Conservation (phyloP, 163 green algal species). For the Scenedesmus sp. region DNA sequence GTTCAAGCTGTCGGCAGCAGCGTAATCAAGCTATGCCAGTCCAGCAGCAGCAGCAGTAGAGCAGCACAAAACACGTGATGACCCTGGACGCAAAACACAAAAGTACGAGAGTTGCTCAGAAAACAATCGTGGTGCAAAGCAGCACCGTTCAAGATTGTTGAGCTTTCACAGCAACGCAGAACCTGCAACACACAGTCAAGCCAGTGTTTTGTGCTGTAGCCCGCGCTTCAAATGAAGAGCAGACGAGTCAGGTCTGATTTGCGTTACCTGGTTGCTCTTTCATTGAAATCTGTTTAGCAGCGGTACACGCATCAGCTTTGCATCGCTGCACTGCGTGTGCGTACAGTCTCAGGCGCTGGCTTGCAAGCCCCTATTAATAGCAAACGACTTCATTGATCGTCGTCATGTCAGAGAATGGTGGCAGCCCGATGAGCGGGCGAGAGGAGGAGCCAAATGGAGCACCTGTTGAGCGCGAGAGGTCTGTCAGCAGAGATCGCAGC, state of each 20-base stretch:
- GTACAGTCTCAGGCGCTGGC: not conserved
- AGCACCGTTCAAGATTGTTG: not conserved
- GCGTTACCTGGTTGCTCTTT: not conserved
- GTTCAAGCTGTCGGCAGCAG: not conserved
- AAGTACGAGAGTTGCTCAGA: too few species aligned
- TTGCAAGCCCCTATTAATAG: not conserved
- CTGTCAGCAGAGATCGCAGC: not conserved
- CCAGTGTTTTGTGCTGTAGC: not conserved
- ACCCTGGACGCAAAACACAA: not conserved
- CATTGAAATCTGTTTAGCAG: not conserved
- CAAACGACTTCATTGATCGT: not conserved
- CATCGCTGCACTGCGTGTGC: not conserved
- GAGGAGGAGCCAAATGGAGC: not conserved
- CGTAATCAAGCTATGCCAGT: not conserved
- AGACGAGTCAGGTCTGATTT: not conserved
- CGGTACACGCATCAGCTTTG: not conserved
- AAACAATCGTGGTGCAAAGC: too few species aligned
- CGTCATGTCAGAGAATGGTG: not conserved
- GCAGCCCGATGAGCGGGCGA: not conserved
- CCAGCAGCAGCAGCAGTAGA: not conserved
- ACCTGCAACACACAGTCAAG: not conserved
- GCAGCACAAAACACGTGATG: not conserved
- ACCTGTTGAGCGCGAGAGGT: constrained; percentile 3
- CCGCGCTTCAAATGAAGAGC: not conserved
- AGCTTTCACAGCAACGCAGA: not conserved